A percentile compares a stretch with the other conserved stretches of the same genome.
phyloP scores from a whole-genome alignment of 2,329 filamentous ascomycete species.

The Verticillium isaacii region DNA sequence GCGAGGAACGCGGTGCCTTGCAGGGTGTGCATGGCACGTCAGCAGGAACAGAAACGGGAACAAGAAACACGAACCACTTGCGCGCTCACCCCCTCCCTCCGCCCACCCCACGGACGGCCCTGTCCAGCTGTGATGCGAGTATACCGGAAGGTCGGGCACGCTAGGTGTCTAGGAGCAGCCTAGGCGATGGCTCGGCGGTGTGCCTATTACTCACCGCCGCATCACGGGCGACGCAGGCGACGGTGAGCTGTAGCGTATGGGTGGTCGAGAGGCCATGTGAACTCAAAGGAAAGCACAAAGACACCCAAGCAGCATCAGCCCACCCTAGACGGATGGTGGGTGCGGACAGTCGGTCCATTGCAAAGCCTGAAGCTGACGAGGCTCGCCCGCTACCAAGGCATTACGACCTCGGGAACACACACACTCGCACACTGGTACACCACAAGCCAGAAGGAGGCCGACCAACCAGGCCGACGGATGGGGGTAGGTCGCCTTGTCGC shows the following conservation, averaged over 20 bases:
- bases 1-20: slow-evolving; percentile 5
- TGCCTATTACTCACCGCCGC: neutral
- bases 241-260: neutral
- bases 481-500: neutral
- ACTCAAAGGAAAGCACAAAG: neutral
- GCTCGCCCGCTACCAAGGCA: neutral
- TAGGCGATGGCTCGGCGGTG: neutral
- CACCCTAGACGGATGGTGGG: neutral
- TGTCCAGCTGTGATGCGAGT: neutral
- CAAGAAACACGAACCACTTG: neutral
- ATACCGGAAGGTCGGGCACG: neutral
- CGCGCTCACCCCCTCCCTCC: neutral
- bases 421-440: neutral
- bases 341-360: neutral
- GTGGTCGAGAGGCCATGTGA: neutral
- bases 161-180: neutral
- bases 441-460: neutral
- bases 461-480: neutral
- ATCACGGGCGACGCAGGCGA: neutral
- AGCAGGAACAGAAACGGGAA: slow-evolving; percentile 1
- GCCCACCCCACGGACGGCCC: neutral
- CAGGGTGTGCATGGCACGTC: slow-evolving; percentile 3
- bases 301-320: neutral
- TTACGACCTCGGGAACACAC: neutral
- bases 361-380: neutral